Evolutionary conservation across 2,329 filamentous ascomycete species (phyloP).

Genomic region (Arthrobotrys megalospora): DNA sequence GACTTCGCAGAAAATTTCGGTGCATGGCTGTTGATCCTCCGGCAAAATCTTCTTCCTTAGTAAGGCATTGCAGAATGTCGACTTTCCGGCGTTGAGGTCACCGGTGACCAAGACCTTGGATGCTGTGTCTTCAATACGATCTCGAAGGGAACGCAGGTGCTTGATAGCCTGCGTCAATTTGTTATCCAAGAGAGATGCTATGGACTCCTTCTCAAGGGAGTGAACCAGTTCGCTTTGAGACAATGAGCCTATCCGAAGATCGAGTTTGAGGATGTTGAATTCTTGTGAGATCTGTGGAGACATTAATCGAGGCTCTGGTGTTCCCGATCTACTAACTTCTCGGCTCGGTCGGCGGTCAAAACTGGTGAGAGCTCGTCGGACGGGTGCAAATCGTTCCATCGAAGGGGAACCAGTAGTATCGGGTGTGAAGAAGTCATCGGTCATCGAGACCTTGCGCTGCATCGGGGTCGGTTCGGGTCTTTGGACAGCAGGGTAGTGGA

Average conservation of each 20-base stretch:
- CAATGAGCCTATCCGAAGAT: constrained; percentile 88
- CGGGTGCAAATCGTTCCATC: constrained; percentile 69
- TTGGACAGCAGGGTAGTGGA: constrained; percentile 91
- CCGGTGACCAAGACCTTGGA: constrained; percentile 97
- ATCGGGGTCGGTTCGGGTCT: constrained; percentile 70
- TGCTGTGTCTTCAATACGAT: constrained; percentile 95
- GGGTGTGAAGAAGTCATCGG: constrained; percentile 70
- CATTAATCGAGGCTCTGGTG: constrained; percentile 83
- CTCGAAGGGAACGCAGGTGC: constrained; percentile 86
- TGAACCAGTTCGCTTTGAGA: constrained; percentile 93
- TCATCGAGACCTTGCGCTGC: constrained; percentile 73
- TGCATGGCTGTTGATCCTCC: constrained; percentile 98
- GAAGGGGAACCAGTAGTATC: constrained; percentile 65
- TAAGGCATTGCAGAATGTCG: constrained; percentile 98
- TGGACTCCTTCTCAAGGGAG: constrained; percentile 90
- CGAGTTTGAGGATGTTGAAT: constrained; percentile 94
- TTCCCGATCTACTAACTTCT: constrained; percentile 67
- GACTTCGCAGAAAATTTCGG: constrained; percentile 98
- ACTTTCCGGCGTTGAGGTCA: constrained; percentile 97
- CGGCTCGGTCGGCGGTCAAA: constrained; percentile 68
- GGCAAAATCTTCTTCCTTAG: constrained; percentile 91
- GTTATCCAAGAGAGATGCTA: constrained; percentile 90
- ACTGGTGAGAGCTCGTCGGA: constrained; percentile 81
- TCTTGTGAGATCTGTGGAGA: constrained; percentile 94
- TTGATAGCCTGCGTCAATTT: constrained; percentile 95